These are phyloP conservation scores for Phlebopus sp. DNA, from an alignment of 1,284 basidiomycete species.

Conservation along the genomic window DNA sequence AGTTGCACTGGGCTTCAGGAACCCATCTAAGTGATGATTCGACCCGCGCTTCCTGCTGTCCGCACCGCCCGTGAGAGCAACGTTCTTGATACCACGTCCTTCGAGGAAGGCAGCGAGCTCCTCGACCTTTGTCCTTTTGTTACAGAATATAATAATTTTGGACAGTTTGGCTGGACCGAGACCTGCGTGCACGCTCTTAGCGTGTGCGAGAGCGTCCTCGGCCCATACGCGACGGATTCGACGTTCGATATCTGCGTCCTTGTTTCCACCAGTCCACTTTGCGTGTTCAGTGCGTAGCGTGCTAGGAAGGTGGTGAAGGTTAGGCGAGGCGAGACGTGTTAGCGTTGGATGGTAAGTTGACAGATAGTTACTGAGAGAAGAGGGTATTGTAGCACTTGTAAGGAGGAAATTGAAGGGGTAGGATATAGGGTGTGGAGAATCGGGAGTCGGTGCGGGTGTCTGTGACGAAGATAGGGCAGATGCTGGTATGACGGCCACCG, in stretches of 20 bases:
- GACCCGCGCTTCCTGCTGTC: slow-evolving; percentile 58
- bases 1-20: slow-evolving; percentile 44
- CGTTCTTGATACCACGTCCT: slow-evolving; percentile 58
- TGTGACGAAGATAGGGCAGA: slow-evolving; percentile 18
- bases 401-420: slow-evolving; percentile 80
- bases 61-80: slow-evolving; percentile 61
- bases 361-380: slow-evolving; percentile 67
- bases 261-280: slow-evolving; percentile 74
- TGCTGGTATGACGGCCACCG: slow-evolving; percentile 34
- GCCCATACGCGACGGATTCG: slow-evolving; percentile 73
- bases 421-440: slow-evolving; percentile 29
- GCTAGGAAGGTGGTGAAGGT: slow-evolving; percentile 73
- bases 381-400: slow-evolving; percentile 85
- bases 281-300: slow-evolving; percentile 72
- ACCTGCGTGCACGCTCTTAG: slow-evolving; percentile 20
- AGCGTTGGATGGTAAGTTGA: slow-evolving; percentile 57
- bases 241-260: slow-evolving; percentile 72
- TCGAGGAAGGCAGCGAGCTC: slow-evolving; percentile 56
- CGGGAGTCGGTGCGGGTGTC: slow-evolving; percentile 14
- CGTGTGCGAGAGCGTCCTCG: slow-evolving; percentile 53
- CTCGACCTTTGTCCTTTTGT: slow-evolving; percentile 66
- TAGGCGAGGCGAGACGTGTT: slow-evolving; percentile 71
- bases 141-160: slow-evolving; percentile 80
- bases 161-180: slow-evolving; percentile 33
- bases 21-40: slow-evolving; percentile 73